phyloP scores from a whole-genome alignment of 1,284 basidiomycete genomes.

The Entoloma clypeatum region DNA sequence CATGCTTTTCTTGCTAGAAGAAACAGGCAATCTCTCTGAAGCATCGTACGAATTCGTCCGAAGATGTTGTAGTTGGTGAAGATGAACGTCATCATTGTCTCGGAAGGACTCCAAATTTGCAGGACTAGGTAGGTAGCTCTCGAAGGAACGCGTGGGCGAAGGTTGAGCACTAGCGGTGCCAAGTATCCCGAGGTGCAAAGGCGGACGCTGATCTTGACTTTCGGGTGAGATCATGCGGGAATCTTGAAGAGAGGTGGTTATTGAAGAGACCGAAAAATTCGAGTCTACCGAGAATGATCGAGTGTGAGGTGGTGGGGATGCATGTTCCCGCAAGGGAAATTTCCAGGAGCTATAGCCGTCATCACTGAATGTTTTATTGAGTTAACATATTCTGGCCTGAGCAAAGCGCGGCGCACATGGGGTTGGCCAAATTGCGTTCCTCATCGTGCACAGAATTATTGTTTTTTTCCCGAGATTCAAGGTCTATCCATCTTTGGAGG shows the following conservation, averaged over 20 bases:
- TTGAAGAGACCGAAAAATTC: slow-evolving; percentile 47
- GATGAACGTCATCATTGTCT: slow-evolving; percentile 23
- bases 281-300: slow-evolving; percentile 65
- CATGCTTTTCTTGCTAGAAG: slow-evolving; percentile 78
- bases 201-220: slow-evolving; percentile 42
- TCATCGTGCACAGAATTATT: slow-evolving; percentile 46
- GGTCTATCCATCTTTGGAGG: slow-evolving; percentile 74
- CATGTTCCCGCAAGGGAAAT: slow-evolving; percentile 34
- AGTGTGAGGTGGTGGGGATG: slow-evolving; percentile 47
- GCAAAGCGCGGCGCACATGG: slow-evolving; percentile 35
- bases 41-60: slow-evolving; percentile 59
- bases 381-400: slow-evolving; percentile 8
- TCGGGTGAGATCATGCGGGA: slow-evolving; percentile 21
- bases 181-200: slow-evolving; percentile 48
- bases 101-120: slow-evolving; percentile 48
- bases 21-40: too few species aligned
- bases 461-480: slow-evolving; percentile 37
- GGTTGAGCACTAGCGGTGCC: slow-evolving; percentile 36
- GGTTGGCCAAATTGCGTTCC: slow-evolving; percentile 36
- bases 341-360: slow-evolving; percentile 40
- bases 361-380: slow-evolving; percentile 27
- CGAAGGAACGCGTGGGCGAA: slow-evolving; percentile 53
- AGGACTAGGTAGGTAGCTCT: slow-evolving; percentile 56
- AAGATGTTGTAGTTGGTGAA: slow-evolving; percentile 24
- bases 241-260: slow-evolving; percentile 34